Evolutionary conservation across 441 rosid genomes (phyloP).

Genomic region (Manihot esculenta): DNA sequence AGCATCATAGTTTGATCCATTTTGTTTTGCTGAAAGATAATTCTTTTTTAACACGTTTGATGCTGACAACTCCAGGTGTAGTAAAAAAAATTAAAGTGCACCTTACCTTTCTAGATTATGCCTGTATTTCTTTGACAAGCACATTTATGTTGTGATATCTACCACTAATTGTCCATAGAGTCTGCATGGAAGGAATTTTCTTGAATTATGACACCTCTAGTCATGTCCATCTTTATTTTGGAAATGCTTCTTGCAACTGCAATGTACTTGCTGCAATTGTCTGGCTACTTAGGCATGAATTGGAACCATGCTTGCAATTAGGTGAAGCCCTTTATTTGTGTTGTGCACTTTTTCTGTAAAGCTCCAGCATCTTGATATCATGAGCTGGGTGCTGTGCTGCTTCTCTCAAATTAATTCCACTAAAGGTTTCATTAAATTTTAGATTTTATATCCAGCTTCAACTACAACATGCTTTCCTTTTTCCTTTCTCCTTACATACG

Average conservation of each 20-base stretch:
- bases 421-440: background rate
- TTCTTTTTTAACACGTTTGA: constrained; percentile 9
- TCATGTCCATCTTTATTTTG: background rate
- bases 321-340: background rate
- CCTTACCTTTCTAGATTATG: background rate
- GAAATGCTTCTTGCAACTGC: background rate
- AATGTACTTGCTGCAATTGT: background rate
- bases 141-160: background rate
- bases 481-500: background rate
- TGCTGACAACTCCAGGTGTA: background rate
- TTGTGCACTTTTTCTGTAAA: background rate
- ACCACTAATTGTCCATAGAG: background rate
- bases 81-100: background rate
- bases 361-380: background rate
- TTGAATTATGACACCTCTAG: background rate
- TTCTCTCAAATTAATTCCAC: background rate
- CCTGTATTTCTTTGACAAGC: background rate
- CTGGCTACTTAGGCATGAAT: background rate
- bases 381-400: background rate
- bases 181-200: background rate
- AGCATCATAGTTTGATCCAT: background rate
- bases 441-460: background rate
- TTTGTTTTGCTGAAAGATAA: constrained; percentile 1
- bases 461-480: background rate
- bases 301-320: background rate